phyloP scores from a whole-genome alignment of 441 rosid species.

The Euphorbia schlechtendalii region DNA sequence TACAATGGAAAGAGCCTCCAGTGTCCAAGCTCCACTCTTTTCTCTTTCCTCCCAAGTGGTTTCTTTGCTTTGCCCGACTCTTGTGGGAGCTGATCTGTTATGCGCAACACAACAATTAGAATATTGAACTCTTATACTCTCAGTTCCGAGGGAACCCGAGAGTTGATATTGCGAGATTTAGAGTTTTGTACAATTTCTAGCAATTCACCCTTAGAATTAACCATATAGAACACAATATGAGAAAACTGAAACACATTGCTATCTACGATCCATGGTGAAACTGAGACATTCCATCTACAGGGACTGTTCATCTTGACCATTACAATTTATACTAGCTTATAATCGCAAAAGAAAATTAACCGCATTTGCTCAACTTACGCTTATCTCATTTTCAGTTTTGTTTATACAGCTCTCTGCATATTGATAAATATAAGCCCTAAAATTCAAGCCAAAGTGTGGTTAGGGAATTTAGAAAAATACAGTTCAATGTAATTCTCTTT shows the following conservation, averaged over 20 bases:
- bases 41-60: slow-evolving; percentile 39
- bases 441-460: no score
- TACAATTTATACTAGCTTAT: neutral
- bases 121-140: neutral
- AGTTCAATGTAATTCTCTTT: no score
- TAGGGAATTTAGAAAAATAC: no score
- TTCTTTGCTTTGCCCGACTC: slow-evolving; percentile 36
- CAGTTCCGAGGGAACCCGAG: neutral
- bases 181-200: neutral
- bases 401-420: neutral
- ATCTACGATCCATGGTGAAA: neutral
- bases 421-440: neutral
- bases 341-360: neutral
- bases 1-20: slow-evolving; percentile 36
- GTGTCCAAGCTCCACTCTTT: slow-evolving; percentile 30
- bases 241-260: neutral
- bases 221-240: neutral
- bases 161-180: neutral
- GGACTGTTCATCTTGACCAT: neutral
- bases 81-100: slow-evolving; percentile 41
- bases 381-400: neutral
- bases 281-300: neutral
- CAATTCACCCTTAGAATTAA: neutral
- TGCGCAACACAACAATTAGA: slow-evolving; percentile 16
- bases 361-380: neutral